Evolutionary conservation across 2,329 filamentous ascomycete genomes (phyloP), one percentile per base, ranked within the genome.

Genomic region (Stemphylium beticola): DNA sequence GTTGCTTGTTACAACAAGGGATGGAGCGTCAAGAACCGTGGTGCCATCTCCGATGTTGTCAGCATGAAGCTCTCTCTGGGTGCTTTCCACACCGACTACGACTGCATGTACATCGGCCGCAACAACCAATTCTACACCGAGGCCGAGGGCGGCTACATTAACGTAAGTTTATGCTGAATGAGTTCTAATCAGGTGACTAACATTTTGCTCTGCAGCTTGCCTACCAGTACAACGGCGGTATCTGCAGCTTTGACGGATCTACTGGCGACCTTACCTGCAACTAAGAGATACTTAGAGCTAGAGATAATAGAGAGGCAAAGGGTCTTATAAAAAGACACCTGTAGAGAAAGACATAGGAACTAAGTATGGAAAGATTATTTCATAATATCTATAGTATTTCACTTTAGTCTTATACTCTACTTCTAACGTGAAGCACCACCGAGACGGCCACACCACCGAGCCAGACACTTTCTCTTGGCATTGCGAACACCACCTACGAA

Each of bases 1-100:
- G 32, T 20, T 12, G 39, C 10, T 7, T 50, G 48, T 26, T 50
- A 50, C 39, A 50, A 50, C 32, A 43, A 50, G 48, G 22, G 22
- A 15, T 50, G 26, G 20, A 7, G 6, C 15, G 26, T 38, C 32
- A 50, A 44, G 39, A 18, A 50, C 32, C 17, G 17, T 8, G 6
- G 31, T 12, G 24, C 15, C n/a, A 42, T 50, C 20, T 36, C 32
- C 10, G 48, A 43, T 15, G 39, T 43, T n/a, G 39, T 50, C 22
- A 43, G 39, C 31, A 26, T 43, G 39, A 22, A 15, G 32, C 40
- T 50, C 12, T 26, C 14, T 7, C 11, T 43, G n/a, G 47, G 47
- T n/a, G 18, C 24, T n/a, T 24, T 50, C 1, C 32, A 50, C 22
- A 44, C 39, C 15, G 12, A 43, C 15, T 50, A 50, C 9, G 48